A percentile compares a stretch with the other conserved stretches of the same genome.
These are phyloP conservation scores for Achlya hypogyna DNA, from an alignment of 352 stramenopile genomes.

Conservation along the genomic window DNA sequence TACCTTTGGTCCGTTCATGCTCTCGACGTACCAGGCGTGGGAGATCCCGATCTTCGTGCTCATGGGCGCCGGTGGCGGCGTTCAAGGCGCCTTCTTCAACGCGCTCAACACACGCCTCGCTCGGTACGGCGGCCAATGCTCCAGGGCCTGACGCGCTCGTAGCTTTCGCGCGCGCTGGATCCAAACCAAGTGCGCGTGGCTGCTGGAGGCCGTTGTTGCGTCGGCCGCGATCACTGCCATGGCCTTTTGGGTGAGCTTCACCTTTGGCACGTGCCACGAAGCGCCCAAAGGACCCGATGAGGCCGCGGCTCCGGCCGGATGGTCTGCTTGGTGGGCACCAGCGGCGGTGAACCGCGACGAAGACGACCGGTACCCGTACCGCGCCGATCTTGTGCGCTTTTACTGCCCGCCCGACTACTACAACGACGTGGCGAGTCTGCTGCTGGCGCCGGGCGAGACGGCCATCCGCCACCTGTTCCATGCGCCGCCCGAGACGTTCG, in stretches of 20 bases:
- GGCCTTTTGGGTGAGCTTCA: conserved; percentile 49
- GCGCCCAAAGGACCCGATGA: conserved; percentile 25
- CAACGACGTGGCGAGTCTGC: conserved; percentile 95
- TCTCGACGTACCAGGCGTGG: conserved; percentile 73
- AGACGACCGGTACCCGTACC: conserved; percentile 66
- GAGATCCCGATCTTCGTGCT: conserved; percentile 83
- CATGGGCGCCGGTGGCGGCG: conserved; percentile 72
- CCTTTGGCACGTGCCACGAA: conserved; percentile 54
- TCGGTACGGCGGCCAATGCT: not conserved
- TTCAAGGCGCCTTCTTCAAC: conserved; percentile 82
- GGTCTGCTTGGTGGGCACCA: too few relatives aligned
- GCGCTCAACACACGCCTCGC: conserved; percentile 44
- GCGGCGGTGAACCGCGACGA: conserved; percentile 25
- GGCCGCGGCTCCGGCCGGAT: not conserved
- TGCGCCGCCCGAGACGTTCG: conserved; percentile 57
- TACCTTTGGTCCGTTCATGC: conserved; percentile 59
- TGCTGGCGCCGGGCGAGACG: conserved; percentile 91
- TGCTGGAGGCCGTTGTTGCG: conserved; percentile 48
- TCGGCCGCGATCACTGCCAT: conserved; percentile 52
- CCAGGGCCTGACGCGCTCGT: not conserved
- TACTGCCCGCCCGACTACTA: conserved; percentile 93
- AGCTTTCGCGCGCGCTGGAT: conserved; percentile 50
- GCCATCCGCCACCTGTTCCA: conserved; percentile 96
- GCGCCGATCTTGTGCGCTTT: conserved; percentile 88
- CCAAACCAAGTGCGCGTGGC: conserved; percentile 39